Conservation (phyloP, 192 early-diverging fungal species). For the Coemansia pectinata region DNA sequence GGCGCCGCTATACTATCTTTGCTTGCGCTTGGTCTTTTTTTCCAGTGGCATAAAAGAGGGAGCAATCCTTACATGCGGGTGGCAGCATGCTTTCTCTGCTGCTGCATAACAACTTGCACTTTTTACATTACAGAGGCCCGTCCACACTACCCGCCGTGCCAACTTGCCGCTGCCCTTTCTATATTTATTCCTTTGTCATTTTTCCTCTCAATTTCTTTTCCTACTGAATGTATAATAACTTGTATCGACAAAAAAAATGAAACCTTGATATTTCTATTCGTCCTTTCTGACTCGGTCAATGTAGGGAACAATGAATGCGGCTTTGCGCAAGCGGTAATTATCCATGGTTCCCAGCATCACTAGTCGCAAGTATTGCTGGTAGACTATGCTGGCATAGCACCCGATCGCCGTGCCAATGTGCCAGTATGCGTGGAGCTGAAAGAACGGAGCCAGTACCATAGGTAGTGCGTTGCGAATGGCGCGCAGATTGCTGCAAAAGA, state of each 20-base stretch:
- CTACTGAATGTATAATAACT: neutral
- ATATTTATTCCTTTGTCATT: slow-evolving; percentile 1
- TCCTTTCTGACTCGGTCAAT: slow-evolving; percentile 25
- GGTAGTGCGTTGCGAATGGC: slow-evolving; percentile 52
- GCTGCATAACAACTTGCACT: neutral
- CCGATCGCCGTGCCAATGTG: slow-evolving; percentile 64
- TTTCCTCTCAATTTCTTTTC: slow-evolving; percentile 3
- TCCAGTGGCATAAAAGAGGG: neutral
- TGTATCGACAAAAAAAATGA: slow-evolving; percentile 4
- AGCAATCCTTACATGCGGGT: neutral
- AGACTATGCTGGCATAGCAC: slow-evolving; percentile 59
- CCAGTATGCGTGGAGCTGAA: slow-evolving; percentile 70
- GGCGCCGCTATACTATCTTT: neutral
- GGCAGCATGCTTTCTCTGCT: slow-evolving; percentile 5
- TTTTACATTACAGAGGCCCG: neutral
- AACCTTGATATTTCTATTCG: slow-evolving; percentile 7
- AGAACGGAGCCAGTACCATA: slow-evolving; percentile 54
- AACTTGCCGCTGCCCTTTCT: neutral
- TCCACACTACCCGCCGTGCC: neutral
- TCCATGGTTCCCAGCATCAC: slow-evolving; percentile 51
- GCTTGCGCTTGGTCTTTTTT: neutral
- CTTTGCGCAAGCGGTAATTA: slow-evolving; percentile 37
- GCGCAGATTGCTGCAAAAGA: slow-evolving; percentile 63
- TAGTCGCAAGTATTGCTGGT: slow-evolving; percentile 59
- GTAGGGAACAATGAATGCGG: slow-evolving; percentile 47